phyloP scores from a whole-genome alignment of 2,329 filamentous ascomycete genomes.

The Penicillium sp. region DNA sequence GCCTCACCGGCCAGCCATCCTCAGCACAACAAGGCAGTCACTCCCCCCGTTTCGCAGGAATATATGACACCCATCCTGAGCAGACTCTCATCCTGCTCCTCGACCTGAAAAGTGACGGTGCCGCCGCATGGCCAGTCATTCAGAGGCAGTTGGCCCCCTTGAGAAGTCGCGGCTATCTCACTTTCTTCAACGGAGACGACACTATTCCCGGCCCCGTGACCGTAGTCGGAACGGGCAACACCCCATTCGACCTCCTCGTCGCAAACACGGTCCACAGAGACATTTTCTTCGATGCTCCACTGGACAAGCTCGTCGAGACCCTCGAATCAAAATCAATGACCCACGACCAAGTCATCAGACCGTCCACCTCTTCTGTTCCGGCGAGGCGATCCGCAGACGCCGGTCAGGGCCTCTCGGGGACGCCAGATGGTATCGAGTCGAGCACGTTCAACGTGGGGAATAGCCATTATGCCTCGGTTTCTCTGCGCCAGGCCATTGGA shows the following conservation, averaged over 20 bases:
- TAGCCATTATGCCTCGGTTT: slow-evolving; percentile 53
- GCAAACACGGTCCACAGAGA: slow-evolving; percentile 47
- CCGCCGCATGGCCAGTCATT: slow-evolving; percentile 34
- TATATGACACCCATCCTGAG: slow-evolving; percentile 46
- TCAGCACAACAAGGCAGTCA: too few species aligned
- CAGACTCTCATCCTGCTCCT: slow-evolving; percentile 50
- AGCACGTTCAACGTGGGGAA: slow-evolving; percentile 46
- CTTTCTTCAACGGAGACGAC: slow-evolving; percentile 44
- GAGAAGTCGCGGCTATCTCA: slow-evolving; percentile 46
- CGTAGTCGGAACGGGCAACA: slow-evolving; percentile 50
- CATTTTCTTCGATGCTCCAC: slow-evolving; percentile 52
- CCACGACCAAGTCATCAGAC: not conserved
- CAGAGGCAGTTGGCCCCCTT: slow-evolving; percentile 42
- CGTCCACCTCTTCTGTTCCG: not conserved
- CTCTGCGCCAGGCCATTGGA: slow-evolving; percentile 47
- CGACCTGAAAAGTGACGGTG: slow-evolving; percentile 45
- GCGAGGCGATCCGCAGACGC: slow-evolving; percentile 10
- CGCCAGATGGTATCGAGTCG: slow-evolving; percentile 30
- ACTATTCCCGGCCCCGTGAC: slow-evolving; percentile 45
- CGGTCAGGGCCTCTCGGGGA: slow-evolving; percentile 45
- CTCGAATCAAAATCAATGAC: not conserved
- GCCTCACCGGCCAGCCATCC: slow-evolving; percentile 29
- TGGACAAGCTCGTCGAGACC: slow-evolving; percentile 35
- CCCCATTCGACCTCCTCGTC: slow-evolving; percentile 44
- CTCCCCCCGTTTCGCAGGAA: too few species aligned